phyloP scores from a whole-genome alignment of 345 rosid species.

The Viola odorata region DNA sequence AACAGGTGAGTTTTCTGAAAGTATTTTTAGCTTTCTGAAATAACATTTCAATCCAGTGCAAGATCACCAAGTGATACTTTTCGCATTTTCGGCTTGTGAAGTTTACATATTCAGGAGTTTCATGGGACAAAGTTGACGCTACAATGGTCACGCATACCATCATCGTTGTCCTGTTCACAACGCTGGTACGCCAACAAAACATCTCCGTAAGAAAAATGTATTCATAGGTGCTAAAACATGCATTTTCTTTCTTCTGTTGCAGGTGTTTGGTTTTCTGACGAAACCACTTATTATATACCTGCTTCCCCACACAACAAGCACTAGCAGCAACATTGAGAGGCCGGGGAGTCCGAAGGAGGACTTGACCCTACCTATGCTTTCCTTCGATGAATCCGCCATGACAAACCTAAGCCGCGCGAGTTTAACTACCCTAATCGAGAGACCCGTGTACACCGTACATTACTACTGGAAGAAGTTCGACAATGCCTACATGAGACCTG shows the following conservation, averaged over 20 bases:
- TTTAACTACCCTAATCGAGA: conserved; percentile 61
- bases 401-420: conserved; percentile 68
- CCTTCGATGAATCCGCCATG: conserved; percentile 57
- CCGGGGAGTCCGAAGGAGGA: conserved; percentile 50
- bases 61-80: background rate
- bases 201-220: background rate
- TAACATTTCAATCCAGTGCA: background rate
- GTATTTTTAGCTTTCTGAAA: background rate
- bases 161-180: conserved; percentile 64
- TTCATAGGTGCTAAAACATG: too few species aligned
- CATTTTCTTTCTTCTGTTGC: conserved; percentile 10
- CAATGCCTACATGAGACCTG: conserved; percentile 77
- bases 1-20: conserved; percentile 47
- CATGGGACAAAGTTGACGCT: conserved; percentile 56
- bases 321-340: background rate
- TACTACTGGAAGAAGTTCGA: conserved; percentile 85
- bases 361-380: conserved; percentile 51
- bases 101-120: conserved; percentile 78
- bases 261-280: conserved; percentile 90
- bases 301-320: conserved; percentile 35
- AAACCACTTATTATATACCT: conserved; percentile 57
- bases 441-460: conserved; percentile 77
- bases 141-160: conserved; percentile 65
- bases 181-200: conserved; percentile 38
- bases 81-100: conserved; percentile 19